A percentile compares a stretch with the other conserved stretches of the same genome.
Evolutionary conservation across 2,329 filamentous ascomycete species (phyloP).

Genomic region (Clathrospora elynae): DNA sequence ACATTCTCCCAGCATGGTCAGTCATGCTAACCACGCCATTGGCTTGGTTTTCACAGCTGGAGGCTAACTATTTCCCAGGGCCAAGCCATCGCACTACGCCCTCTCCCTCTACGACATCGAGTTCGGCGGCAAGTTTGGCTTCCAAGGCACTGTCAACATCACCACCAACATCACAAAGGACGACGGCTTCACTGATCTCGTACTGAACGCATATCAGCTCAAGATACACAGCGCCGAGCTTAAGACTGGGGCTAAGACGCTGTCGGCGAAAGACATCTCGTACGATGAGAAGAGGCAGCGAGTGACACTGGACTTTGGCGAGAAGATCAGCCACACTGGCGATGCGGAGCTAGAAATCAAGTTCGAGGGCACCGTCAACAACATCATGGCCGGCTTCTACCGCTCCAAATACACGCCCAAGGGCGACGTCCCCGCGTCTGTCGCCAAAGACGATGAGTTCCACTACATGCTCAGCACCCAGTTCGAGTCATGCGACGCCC

Average conservation of each 20-base stretch:
- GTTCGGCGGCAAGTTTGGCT: conserved; percentile 72
- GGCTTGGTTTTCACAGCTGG: not conserved
- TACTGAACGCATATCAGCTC: conserved; percentile 84
- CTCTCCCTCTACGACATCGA: conserved; percentile 82
- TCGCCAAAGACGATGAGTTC: conserved; percentile 71
- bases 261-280: conserved; percentile 68
- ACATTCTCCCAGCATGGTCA: conserved; percentile 54
- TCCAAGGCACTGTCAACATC: conserved; percentile 85
- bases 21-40: conserved; percentile 12
- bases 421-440: conserved; percentile 72
- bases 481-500: conserved; percentile 95
- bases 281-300: conserved; percentile 87
- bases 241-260: conserved; percentile 60
- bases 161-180: conserved; percentile 72
- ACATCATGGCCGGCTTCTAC: conserved; percentile 88
- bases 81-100: conserved; percentile 85
- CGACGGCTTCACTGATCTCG: conserved; percentile 69
- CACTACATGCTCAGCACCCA: conserved; percentile 86
- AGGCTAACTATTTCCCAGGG: conserved; percentile 50
- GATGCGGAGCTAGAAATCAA: conserved; percentile 71
- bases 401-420: conserved; percentile 89
- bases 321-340: conserved; percentile 70
- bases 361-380: conserved; percentile 84
- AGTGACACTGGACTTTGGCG: conserved; percentile 75
- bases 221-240: conserved; percentile 73